Evolutionary conservation across 1,284 basidiomycete genomes (phyloP).

Genomic region (Fomitopsis betulina): DNA sequence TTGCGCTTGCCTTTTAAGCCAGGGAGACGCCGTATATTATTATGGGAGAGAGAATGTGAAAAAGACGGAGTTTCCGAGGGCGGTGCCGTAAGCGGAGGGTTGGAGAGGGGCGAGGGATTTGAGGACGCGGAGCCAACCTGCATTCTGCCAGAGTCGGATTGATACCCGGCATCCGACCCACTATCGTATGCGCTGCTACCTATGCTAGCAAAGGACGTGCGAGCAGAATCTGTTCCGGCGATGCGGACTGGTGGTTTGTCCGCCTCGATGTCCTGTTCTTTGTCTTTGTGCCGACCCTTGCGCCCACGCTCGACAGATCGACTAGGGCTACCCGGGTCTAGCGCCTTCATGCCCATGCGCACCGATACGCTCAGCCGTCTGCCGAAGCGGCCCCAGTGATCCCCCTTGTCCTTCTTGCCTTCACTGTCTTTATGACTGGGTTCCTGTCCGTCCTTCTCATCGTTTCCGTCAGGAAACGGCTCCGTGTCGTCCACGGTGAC

Average conservation of each 20-base stretch:
- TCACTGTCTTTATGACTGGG: constrained; percentile 26
- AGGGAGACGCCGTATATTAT: constrained; percentile 7
- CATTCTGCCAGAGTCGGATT: constrained; percentile 6
- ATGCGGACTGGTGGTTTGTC: constrained; percentile 8
- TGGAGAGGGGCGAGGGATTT: constrained; percentile 11
- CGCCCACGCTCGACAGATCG: constrained; percentile 24
- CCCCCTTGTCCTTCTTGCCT: constrained; percentile 33
- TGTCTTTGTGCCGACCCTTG: constrained; percentile 12
- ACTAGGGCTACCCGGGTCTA: constrained; percentile 23
- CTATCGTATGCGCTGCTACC: constrained; percentile 2
- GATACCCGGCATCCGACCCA: constrained; percentile 6
- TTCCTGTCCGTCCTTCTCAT: constrained; percentile 20
- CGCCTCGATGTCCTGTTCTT: constrained; percentile 13
- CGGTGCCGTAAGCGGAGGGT: constrained; percentile 11
- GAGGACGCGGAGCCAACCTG: not conserved
- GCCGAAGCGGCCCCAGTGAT: constrained; percentile 56
- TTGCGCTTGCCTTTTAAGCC: constrained; percentile 1
- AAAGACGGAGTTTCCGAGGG: too few relatives aligned
- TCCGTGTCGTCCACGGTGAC: constrained; percentile 13
- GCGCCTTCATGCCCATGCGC: constrained; percentile 41
- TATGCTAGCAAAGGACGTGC: not conserved
- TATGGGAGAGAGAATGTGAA: constrained; percentile 2
- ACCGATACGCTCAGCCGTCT: constrained; percentile 48
- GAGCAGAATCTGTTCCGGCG: constrained; percentile 1
- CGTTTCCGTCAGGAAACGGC: constrained; percentile 20